A percentile compares a stretch with the other conserved stretches of the same genome.
phyloP scores from a whole-genome alignment of 306 rosid species.

The Argentina anserina region DNA sequence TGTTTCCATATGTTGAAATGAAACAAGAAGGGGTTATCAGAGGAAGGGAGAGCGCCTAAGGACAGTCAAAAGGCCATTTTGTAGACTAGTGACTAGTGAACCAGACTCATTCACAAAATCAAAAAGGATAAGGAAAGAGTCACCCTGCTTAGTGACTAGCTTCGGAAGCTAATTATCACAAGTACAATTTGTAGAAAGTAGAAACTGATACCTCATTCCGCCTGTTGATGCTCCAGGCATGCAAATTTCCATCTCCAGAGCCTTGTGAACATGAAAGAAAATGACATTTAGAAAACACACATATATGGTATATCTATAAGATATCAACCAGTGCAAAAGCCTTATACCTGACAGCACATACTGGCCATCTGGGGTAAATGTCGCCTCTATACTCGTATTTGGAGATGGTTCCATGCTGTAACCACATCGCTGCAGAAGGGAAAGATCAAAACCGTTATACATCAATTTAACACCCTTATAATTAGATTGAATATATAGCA shows the following conservation, averaged over 20 bases:
- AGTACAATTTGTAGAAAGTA: conserved; percentile 11
- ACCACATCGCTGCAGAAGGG: conserved; percentile 74
- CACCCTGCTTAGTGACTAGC: neutral
- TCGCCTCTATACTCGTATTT: conserved; percentile 70
- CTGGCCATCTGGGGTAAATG: conserved; percentile 94
- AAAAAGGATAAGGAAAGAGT: neutral
- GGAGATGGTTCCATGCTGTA: conserved; percentile 92
- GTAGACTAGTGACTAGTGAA: neutral
- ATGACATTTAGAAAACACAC: neutral
- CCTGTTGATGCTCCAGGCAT: conserved; percentile 82
- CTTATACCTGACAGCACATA: conserved; percentile 76
- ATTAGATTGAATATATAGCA: neutral
- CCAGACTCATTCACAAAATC: neutral
- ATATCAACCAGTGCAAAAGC: conserved; percentile 5
- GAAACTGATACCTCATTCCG: conserved; percentile 63
- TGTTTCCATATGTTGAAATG: neutral
- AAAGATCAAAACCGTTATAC: conserved; percentile 11
- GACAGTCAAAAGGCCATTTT: neutral
- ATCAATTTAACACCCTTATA: neutral
- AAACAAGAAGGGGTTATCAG: neutral
- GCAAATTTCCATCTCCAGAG: conserved; percentile 85
- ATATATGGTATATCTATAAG: neutral
- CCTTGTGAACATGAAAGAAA: conserved; percentile 38
- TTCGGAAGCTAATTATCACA: neutral
- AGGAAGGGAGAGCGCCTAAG: neutral